Percentiles rank a stretch among this genome's conserved stretches.
phyloP scores from a whole-genome alignment of 2,329 filamentous ascomycete species.

The Neonectria sp. region DNA sequence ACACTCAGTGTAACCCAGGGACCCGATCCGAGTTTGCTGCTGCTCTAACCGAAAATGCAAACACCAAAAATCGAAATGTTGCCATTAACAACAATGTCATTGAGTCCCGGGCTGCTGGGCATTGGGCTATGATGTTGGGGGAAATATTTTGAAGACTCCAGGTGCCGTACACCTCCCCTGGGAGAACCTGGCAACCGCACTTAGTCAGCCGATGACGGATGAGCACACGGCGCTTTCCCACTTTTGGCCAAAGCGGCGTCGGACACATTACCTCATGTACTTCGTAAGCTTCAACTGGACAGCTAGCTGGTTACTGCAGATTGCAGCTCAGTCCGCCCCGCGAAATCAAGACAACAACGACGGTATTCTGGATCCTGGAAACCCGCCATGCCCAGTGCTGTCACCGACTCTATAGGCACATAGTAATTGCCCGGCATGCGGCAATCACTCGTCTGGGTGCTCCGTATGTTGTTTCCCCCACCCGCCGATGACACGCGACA shows the following conservation, averaged over 20 bases:
- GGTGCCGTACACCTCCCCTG: no score
- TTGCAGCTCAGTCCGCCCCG: conserved; percentile 31
- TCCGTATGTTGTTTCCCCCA: conserved; percentile 52
- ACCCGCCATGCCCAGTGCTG: conserved; percentile 50
- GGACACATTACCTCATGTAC: conserved; percentile 49
- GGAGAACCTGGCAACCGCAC: not conserved
- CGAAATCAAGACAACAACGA: conserved; percentile 39
- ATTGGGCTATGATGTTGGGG: not conserved
- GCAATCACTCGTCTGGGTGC: conserved; percentile 57
- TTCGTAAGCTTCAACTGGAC: conserved; percentile 47
- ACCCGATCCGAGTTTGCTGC: no score
- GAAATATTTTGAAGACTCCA: not conserved
- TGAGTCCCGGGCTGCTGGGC: no score
- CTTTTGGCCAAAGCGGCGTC: conserved; percentile 15
- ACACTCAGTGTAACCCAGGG: not conserved
- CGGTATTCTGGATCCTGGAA: conserved; percentile 31
- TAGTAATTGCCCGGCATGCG: conserved; percentile 59
- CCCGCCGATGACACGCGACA: conserved; percentile 40
- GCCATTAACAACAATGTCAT: not conserved
- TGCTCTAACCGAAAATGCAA: not conserved
- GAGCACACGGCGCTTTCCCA: conserved; percentile 23
- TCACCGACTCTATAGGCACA: conserved; percentile 46
- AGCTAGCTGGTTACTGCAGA: conserved; percentile 48
- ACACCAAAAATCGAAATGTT: no score
- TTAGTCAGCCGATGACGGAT: conserved; percentile 24